phyloP scores from a whole-genome alignment of 345 rosid species.

The Brassica carinata region DNA sequence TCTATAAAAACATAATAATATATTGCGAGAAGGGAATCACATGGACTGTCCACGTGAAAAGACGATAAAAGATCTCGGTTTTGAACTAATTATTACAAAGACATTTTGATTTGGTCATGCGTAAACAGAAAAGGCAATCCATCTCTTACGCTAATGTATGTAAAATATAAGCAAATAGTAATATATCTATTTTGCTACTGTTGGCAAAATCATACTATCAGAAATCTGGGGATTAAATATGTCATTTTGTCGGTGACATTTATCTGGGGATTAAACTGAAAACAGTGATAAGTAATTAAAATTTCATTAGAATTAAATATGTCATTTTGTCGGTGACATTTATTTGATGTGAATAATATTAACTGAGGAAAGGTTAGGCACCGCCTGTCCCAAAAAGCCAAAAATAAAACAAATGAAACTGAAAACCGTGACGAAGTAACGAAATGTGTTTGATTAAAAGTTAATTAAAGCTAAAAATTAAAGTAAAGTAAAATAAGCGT shows the following conservation, averaged over 20 bases:
- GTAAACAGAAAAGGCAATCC: conserved; percentile 6
- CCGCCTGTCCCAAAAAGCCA: conserved; percentile 25
- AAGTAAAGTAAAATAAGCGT: neutral
- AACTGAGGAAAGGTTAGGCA: conserved; percentile 27
- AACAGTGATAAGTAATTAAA: neutral
- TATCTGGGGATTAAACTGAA: neutral
- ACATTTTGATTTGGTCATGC: conserved; percentile 21
- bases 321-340: conserved; percentile 26
- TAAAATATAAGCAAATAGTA: neutral
- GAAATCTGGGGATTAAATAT: neutral
- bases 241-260: no score
- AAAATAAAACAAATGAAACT: conserved; percentile 1
- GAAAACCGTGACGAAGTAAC: conserved; percentile 10
- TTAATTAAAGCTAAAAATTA: neutral
- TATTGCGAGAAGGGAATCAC: neutral
- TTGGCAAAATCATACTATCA: neutral
- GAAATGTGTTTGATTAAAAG: neutral
- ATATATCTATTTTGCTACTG: neutral
- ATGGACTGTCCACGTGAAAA: neutral
- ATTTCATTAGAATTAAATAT: neutral
- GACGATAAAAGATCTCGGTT: neutral
- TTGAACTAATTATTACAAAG: neutral
- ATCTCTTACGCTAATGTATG: neutral
- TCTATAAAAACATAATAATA: neutral
- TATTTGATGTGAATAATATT: conserved; percentile 15